Evolutionary conservation across 2,329 filamentous ascomycete genomes (phyloP), one percentile per base, ranked within the genome.

Genomic region (Pyrenochaeta sp.): DNA sequence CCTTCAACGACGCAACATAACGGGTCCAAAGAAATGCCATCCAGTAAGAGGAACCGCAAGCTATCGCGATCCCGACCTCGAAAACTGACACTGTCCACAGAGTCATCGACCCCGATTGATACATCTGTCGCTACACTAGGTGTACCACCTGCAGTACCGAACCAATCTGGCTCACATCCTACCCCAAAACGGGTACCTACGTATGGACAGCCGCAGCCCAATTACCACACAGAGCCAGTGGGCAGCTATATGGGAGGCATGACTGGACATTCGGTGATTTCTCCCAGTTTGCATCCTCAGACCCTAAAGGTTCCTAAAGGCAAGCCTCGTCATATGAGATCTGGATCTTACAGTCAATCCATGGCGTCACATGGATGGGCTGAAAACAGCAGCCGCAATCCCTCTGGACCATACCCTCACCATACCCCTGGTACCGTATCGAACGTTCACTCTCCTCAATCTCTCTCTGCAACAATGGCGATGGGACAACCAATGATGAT

Each of bases 351-450:
- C 29, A 48, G 20, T 15, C 56, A 57, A 15, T 39, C 37, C 21
- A 23, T 37, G 23, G 29, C 47, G n/a, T 17, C 36, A 36, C 40
- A 45, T 36, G 54, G 51, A 18, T 67, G 61, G 49, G 37, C 45
- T 11, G 69, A 71, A 51, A 71, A 69, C 41, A 55, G 48, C 31
- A 40, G 49, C 35, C 62, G 58, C 32, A 30, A 61, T 4, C 15
- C 46, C 5, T 62, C 59, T 47, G 58, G 58, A 15, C 33, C 49
- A 4, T 60, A 58, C 37, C 12, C 53, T 12, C 59, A 56, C n/a
- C 64, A 61, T 12, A 30, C 56, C 5, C 58, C 65, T 9, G 53
- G 54, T 3, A 11, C 45, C 40, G 44, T 61, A 20, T 18, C 49
- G 49, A 46, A 44, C 36, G 45, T 49, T 18, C 64, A 63, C n/a